These are phyloP conservation scores for Solanum chmielewskii DNA, from an alignment of 257 asterid genomes.

Conservation along the genomic window DNA sequence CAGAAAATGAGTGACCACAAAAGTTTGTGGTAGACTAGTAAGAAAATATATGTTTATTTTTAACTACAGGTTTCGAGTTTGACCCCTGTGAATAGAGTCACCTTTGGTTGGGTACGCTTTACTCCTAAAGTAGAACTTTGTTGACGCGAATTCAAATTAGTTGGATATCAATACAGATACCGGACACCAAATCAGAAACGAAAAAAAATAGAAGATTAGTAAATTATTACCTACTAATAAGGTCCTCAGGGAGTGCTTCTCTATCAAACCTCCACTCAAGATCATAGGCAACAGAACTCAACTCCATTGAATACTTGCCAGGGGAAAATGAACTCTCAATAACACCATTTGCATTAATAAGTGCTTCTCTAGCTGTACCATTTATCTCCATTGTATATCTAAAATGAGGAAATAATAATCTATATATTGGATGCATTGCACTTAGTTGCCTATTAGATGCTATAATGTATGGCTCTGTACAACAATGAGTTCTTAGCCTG, in stretches of 20 bases:
- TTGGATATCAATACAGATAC: not conserved
- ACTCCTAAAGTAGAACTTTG: not conserved
- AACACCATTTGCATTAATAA: conserved; percentile 48
- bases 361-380: conserved; percentile 51
- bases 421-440: conserved; percentile 64
- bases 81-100: not conserved
- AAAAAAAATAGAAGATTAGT: not conserved
- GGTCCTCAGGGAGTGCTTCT: conserved; percentile 57
- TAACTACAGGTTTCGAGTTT: not conserved
- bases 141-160: not conserved
- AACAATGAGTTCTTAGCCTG: conserved; percentile 72
- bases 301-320: conserved; percentile 35
- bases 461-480: conserved; percentile 72
- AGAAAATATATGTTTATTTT: not conserved
- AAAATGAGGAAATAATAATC: conserved; percentile 60
- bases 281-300: conserved; percentile 56
- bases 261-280: conserved; percentile 61
- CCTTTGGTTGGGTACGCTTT: not conserved
- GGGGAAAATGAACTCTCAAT: conserved; percentile 51
- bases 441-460: conserved; percentile 67
- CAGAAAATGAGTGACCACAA: not conserved
- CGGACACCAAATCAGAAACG: not conserved
- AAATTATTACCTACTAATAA: conserved; percentile 49
- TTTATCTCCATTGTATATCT: conserved; percentile 93
- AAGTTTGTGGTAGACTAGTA: not conserved